Conservation (phyloP, 371 early-diverging fungal species). For the Quaeritorhiza haematococci region DNA sequence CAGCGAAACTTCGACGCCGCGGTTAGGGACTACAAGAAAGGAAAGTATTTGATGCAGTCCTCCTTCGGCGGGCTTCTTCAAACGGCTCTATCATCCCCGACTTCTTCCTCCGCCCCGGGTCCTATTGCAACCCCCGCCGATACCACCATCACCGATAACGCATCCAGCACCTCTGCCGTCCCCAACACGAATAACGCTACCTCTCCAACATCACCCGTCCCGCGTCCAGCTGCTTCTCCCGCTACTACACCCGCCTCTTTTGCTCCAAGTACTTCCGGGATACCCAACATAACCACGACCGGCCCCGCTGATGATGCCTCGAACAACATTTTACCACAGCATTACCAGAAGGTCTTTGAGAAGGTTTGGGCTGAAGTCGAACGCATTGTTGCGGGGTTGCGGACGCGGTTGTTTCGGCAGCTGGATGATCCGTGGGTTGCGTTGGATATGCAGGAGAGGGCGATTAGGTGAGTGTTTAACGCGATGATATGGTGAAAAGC, state of each 20-base stretch:
- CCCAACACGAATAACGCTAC: too few relatives aligned
- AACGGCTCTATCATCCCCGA: too few relatives aligned
- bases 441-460: constrained; percentile 85
- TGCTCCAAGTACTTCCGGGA: constrained; percentile 7
- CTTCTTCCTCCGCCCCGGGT: constrained; percentile 10
- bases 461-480: constrained; percentile 59
- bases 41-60: constrained; percentile 50
- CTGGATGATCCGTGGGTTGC: constrained; percentile 73
- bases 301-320: not conserved
- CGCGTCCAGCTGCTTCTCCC: not conserved
- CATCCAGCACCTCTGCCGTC: too few relatives aligned
- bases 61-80: constrained; percentile 29
- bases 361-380: constrained; percentile 91
- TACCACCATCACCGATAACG: not conserved
- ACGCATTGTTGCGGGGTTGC: constrained; percentile 68
- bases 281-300: not conserved
- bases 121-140: too few relatives aligned
- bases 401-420: constrained; percentile 66
- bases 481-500: too few relatives aligned
- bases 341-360: constrained; percentile 81
- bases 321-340: constrained; percentile 31
- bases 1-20: constrained; percentile 84
- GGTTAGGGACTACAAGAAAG: constrained; percentile 94
- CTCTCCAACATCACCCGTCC: constrained; percentile 11
- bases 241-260: constrained; percentile 16